These are phyloP conservation scores for Pilasporangium apinafurcum DNA, from an alignment of 352 stramenopile species.

Conservation along the genomic window DNA sequence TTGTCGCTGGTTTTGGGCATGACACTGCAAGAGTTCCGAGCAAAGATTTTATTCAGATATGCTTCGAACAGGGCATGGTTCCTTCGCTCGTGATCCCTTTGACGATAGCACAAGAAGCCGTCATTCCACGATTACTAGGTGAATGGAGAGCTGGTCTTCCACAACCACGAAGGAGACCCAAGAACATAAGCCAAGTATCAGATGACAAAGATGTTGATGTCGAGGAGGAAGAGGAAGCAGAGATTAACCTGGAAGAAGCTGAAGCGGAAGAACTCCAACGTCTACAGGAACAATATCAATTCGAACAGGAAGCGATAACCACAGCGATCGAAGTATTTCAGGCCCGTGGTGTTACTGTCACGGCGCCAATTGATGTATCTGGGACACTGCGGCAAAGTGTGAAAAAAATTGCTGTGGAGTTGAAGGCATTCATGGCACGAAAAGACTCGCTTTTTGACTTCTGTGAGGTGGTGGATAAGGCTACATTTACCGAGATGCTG, in stretches of 20 bases:
- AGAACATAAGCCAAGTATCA: constrained; percentile 1
- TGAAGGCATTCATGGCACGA: constrained; percentile 24
- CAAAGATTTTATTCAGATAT: constrained; percentile 23
- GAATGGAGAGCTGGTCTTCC: constrained; percentile 21
- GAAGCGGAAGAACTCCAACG: constrained; percentile 36
- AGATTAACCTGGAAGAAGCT: constrained; percentile 20
- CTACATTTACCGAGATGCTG: constrained; percentile 12
- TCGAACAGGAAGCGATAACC: constrained; percentile 30
- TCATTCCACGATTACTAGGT: constrained; percentile 18
- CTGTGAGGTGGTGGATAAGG: constrained; percentile 20
- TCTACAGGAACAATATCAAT: constrained; percentile 32
- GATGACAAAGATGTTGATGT: constrained; percentile 7
- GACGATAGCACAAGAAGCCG: constrained; percentile 15
- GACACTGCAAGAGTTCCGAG: constrained; percentile 21
- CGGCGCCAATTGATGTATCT: constrained; percentile 14
- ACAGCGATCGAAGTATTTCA: constrained; percentile 25
- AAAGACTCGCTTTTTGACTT: constrained; percentile 41
- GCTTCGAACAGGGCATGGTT: constrained; percentile 38
- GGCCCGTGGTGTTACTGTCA: constrained; percentile 25
- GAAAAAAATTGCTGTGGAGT: constrained; percentile 14
- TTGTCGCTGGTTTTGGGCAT: constrained; percentile 6
- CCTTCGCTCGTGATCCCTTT: constrained; percentile 47
- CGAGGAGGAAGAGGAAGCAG: constrained; percentile 12
- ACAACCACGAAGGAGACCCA: constrained; percentile 1
- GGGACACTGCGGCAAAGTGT: constrained; percentile 24